Evolutionary conservation across 441 rosid genomes (phyloP).

Genomic region (Croton laevigatus): DNA sequence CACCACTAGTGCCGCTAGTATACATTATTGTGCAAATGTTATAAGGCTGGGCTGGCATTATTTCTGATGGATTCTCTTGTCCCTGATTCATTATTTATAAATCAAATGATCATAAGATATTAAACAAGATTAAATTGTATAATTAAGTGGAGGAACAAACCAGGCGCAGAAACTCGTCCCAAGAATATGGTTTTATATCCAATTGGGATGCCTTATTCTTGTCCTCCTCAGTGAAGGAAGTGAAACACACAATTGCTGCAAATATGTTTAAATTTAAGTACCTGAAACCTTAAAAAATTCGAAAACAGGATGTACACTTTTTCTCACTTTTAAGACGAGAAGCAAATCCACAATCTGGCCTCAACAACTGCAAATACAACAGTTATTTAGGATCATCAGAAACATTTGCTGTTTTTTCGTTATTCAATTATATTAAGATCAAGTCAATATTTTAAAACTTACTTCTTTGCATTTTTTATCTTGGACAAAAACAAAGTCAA

Average conservation of each 20-base stretch:
- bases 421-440: not conserved
- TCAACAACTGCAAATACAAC: slow-evolving; percentile 52
- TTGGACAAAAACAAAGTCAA: slow-evolving; percentile 77
- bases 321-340: slow-evolving; percentile 58
- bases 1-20: slow-evolving; percentile 96
- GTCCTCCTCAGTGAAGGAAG: slow-evolving; percentile 53
- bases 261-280: slow-evolving; percentile 26
- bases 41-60: slow-evolving; percentile 55
- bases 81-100: slow-evolving; percentile 43
- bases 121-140: not conserved
- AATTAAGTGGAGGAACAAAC: slow-evolving; percentile 35
- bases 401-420: not conserved
- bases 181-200: slow-evolving; percentile 56
- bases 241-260: slow-evolving; percentile 80
- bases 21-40: slow-evolving; percentile 90
- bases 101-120: not conserved
- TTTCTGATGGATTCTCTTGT: slow-evolving; percentile 47
- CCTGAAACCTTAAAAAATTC: slow-evolving; percentile 10
- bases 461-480: slow-evolving; percentile 76
- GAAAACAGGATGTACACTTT: slow-evolving; percentile 6
- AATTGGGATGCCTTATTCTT: slow-evolving; percentile 43
- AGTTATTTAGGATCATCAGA: slow-evolving; percentile 15
- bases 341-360: slow-evolving; percentile 50
- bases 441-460: slow-evolving; percentile 16
- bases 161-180: slow-evolving; percentile 75